Base-by-base conservation (phyloP, 108 stramenopile genomes). In the Cyclostephanos invisitatus region DNA sequence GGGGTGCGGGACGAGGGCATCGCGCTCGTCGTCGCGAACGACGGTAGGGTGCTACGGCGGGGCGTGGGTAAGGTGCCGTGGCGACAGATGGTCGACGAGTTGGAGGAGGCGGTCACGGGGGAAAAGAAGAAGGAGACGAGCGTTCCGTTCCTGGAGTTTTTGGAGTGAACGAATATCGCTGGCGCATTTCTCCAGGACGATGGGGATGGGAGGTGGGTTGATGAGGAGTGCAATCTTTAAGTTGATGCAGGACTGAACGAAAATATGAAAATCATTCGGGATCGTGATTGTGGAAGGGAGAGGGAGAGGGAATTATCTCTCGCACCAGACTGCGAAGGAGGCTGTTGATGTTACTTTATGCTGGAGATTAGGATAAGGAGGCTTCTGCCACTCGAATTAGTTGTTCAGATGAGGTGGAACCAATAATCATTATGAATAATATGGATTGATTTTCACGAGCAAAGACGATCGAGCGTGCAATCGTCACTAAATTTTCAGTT, bases 51-150 rank as follows among this genome's bases (percentile, higher is more conserved):
- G 8, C 70, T 93, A 27, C 79, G 87, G 32, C 85, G 92, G 44
- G 92, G 92, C 2, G 81, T 93, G 27, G 92, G 92, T 11, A 91
- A 70, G 49, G 86, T 93, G 10, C 92, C 92, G 49, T 93, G 92
- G 92, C 74, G 86, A 67, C 84, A 85, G 62, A 93, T 91, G 83
- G 87, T 93, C 3, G 87, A 89, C 48, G 84, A 93, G 71, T 62
- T 93, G 46, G 86, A 92, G 24, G 87, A 89, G 61, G 64, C 74
- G 17, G 87, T 88, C 15, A 88, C 87, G 36, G 83, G 78, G n/a
- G 83, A 83, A 49, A 77, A 77, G 67, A 78, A 78, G 70, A 79
- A 79, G 48, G 54, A 72, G 70, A 72, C 59, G 18, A 32, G 66
- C 7, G 49, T 79, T 50, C 71, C 71, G 5, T 72, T 79, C 37